Percentiles rank a stretch among this genome's conserved stretches.
phyloP scores from a whole-genome alignment of 805 yeast species.

The Candida insectalens region DNA sequence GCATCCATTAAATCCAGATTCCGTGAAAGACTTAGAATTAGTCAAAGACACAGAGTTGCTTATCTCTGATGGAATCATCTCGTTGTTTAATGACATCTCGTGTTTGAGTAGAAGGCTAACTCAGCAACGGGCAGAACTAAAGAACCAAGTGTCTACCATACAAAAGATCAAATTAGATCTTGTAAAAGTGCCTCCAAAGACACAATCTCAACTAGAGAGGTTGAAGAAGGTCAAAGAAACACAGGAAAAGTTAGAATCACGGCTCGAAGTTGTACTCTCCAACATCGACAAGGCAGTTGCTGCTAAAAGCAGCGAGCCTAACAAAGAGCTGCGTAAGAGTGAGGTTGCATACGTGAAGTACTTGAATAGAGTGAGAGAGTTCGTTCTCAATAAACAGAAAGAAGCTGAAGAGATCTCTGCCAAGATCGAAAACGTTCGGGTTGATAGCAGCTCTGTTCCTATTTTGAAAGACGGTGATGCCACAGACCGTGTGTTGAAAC shows the following conservation, averaged over 20 bases:
- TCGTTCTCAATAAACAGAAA: constrained; percentile 11
- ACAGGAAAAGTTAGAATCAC: constrained; percentile 11
- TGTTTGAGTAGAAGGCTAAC: constrained; percentile 10
- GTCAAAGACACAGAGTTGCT: constrained; percentile 11
- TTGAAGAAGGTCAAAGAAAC: constrained; percentile 26
- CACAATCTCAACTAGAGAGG: constrained; percentile 17
- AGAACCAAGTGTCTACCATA: constrained; percentile 16
- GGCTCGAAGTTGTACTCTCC: constrained; percentile 9
- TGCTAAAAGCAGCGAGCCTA: constrained; percentile 4
- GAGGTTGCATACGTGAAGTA: constrained; percentile 18
- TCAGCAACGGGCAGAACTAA: constrained; percentile 13
- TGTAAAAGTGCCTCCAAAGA: constrained; percentile 8
- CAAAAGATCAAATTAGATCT: constrained; percentile 9
- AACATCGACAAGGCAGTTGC: constrained; percentile 6
- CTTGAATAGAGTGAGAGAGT: constrained; percentile 12
- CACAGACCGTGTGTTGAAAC: no score
- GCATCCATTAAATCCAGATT: constrained; percentile 5
- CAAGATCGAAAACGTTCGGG: no score
- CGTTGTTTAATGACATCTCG: constrained; percentile 12
- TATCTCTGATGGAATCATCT: constrained; percentile 9
- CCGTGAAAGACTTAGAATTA: constrained; percentile 9
- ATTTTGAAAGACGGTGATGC: no score
- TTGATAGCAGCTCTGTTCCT: no score
- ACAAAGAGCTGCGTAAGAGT: constrained; percentile 14
- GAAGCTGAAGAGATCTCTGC: constrained; percentile 5